These are phyloP conservation scores for Wickerhamiella bombiphila DNA, from an alignment of 805 yeast species.

Conservation along the genomic window DNA sequence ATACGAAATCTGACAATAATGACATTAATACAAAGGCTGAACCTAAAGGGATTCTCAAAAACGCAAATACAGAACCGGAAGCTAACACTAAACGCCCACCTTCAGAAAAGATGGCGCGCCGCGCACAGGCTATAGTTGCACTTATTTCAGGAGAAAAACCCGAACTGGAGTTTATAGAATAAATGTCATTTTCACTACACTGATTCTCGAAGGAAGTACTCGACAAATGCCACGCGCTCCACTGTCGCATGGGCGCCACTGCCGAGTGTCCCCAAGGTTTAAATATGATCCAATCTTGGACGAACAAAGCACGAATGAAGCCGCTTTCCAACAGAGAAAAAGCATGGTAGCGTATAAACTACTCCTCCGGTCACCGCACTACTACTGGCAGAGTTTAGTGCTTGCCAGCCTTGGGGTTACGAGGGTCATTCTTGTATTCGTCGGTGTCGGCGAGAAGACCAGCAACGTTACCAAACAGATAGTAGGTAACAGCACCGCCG, in stretches of 20 bases:
- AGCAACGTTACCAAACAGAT: conserved; percentile 54
- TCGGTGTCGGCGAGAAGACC: conserved; percentile 48
- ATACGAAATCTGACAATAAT: conserved; percentile 1
- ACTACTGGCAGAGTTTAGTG: conserved; percentile 15
- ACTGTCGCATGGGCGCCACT: not conserved
- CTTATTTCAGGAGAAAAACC: conserved; percentile 10
- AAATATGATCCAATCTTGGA: no score
- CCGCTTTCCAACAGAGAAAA: no score
- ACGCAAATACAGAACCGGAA: conserved; percentile 8
- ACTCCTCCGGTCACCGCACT: no score
- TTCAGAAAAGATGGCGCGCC: conserved; percentile 11
- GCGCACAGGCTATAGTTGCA: conserved; percentile 14
- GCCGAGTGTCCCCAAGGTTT: no score
- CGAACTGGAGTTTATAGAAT: conserved; percentile 12
- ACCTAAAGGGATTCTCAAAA: conserved; percentile 9
- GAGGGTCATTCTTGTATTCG: conserved; percentile 86
- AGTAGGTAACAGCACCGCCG: conserved; percentile 65
- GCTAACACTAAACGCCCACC: conserved; percentile 11
- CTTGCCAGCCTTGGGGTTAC: conserved; percentile 66
- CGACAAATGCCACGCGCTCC: not conserved
- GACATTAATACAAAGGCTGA: conserved; percentile 10
- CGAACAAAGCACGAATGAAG: no score
- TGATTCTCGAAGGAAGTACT: not conserved
- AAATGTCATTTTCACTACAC: conserved; percentile 1
- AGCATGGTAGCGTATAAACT: no score